These are phyloP conservation scores for Tulasnella sp. DNA, from an alignment of 768 basidiomycete genomes.

Conservation along the genomic window DNA sequence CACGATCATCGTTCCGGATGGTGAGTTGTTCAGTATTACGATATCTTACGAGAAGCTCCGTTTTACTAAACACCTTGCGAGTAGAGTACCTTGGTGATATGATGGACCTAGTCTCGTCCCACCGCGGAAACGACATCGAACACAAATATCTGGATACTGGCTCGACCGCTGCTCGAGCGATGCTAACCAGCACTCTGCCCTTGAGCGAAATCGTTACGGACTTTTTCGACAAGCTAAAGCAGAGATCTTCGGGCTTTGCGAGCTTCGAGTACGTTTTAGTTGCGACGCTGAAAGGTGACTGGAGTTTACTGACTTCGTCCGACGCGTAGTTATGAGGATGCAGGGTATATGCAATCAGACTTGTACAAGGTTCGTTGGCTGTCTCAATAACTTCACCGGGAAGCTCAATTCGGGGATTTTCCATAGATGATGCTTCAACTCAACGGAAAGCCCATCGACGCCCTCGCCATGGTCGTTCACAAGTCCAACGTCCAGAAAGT, in stretches of 20 bases:
- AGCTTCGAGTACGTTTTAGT: slow-evolving; percentile 68
- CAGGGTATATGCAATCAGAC: slow-evolving; percentile 74
- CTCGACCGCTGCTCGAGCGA: slow-evolving; percentile 53
- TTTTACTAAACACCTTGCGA: neutral
- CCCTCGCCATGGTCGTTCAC: slow-evolving; percentile 87
- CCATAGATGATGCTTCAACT: slow-evolving; percentile 81
- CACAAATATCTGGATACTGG: slow-evolving; percentile 68
- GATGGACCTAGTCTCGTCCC: slow-evolving; percentile 87
- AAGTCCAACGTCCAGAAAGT: slow-evolving; percentile 64
- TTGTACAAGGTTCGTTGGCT: slow-evolving; percentile 59
- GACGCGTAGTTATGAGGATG: slow-evolving; percentile 77
- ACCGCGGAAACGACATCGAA: slow-evolving; percentile 75
- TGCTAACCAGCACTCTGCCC: slow-evolving; percentile 78
- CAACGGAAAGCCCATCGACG: slow-evolving; percentile 85
- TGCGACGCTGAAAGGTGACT: neutral
- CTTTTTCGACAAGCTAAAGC: slow-evolving; percentile 93
- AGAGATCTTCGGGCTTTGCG: slow-evolving; percentile 82
- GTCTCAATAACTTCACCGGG: neutral
- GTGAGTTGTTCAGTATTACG: slow-evolving; percentile 36
- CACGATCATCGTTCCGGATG: slow-evolving; percentile 89
- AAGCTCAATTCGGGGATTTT: neutral
- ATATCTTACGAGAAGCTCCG: neutral
- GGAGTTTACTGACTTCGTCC: neutral
- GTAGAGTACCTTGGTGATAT: slow-evolving; percentile 89
- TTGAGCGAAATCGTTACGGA: slow-evolving; percentile 88